phyloP scores from a whole-genome alignment of 352 stramenopile genomes.

The Globisporangium spinosum region DNA sequence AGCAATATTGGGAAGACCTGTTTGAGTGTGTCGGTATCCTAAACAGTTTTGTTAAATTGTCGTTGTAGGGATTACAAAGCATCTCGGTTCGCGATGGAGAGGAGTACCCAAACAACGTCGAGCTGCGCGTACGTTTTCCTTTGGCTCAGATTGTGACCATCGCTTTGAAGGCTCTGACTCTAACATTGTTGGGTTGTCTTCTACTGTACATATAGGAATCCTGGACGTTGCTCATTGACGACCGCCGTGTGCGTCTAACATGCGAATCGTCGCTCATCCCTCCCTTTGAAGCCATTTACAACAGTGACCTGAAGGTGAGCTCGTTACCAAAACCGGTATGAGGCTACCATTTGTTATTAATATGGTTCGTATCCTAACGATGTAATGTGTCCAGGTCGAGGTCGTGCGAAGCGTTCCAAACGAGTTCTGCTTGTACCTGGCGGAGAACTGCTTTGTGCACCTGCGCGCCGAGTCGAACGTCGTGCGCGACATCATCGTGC shows the following conservation, averaged over 20 bases:
- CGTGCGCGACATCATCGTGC: constrained; percentile 78
- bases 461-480: constrained; percentile 73
- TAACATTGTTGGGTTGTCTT: not conserved
- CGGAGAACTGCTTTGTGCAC: constrained; percentile 53
- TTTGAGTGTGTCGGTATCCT: no score
- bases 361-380: constrained; percentile 6
- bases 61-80: constrained; percentile 32
- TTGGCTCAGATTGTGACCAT: not conserved
- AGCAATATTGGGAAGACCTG: no score
- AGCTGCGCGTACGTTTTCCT: constrained; percentile 43
- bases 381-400: constrained; percentile 28
- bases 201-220: constrained; percentile 41
- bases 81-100: constrained; percentile 57
- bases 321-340: not conserved
- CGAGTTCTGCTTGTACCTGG: constrained; percentile 64
- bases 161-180: not conserved
- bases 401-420: constrained; percentile 52
- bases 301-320: constrained; percentile 54
- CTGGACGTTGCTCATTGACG: constrained; percentile 81
- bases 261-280: constrained; percentile 81
- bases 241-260: constrained; percentile 66
- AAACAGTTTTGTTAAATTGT: no score
- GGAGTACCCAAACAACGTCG: constrained; percentile 53
- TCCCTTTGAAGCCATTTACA: constrained; percentile 77
- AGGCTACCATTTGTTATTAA: no score